Conservation (phyloP, 495 filamentous ascomycete species). For the Apodospora peruviana region DNA sequence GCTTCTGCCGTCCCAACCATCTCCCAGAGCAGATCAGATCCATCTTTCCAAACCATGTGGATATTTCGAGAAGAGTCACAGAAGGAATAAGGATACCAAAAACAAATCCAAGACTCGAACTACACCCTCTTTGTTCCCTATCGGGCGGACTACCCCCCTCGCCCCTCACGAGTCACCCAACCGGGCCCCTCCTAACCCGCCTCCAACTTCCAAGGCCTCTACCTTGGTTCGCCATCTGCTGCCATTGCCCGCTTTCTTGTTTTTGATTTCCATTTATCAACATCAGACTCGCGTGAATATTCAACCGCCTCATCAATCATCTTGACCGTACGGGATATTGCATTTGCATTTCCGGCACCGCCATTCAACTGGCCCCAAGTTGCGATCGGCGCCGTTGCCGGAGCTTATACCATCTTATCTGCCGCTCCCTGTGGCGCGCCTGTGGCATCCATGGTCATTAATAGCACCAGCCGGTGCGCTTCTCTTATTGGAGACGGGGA, state of each 20-base stretch:
- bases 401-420: not conserved
- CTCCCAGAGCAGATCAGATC: not conserved
- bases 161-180: no score
- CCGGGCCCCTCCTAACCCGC: no score
- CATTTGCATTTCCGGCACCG: no score
- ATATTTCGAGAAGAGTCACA: not conserved
- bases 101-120: not conserved
- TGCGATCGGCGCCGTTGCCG: not conserved
- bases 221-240: not conserved
- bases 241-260: not conserved
- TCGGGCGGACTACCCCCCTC: no score
- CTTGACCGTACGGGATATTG: not conserved
- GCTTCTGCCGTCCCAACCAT: not conserved
- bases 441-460: not conserved
- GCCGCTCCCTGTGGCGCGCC: not conserved
- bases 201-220: not conserved
- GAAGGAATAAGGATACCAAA: not conserved
- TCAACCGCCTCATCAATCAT: not conserved
- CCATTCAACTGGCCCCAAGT: slow-evolving; percentile 5
- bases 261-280: not conserved
- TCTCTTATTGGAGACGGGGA: slow-evolving; percentile 20
- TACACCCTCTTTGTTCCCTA: no score
- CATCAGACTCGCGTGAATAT: no score
- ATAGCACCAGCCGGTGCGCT: not conserved
- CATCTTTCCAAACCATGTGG: no score